phyloP scores from a whole-genome alignment of 306 rosid species.

The Vigna mungo region DNA sequence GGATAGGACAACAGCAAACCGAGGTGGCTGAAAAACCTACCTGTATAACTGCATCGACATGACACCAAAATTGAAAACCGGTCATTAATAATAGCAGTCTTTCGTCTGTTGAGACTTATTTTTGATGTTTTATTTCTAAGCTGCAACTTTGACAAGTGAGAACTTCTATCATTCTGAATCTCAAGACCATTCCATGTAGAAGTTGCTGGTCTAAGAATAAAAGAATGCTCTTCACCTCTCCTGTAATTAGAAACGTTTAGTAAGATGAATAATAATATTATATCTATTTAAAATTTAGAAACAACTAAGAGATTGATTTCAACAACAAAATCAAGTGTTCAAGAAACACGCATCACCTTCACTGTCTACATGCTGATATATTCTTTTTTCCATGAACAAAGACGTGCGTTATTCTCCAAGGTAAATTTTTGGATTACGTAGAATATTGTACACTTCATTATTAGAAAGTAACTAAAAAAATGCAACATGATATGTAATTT shows the following conservation, averaged over 20 bases:
- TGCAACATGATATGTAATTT: neutral
- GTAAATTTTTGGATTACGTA: neutral
- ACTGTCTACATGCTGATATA: neutral
- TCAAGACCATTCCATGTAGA: slow-evolving; percentile 66
- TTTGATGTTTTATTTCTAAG: slow-evolving; percentile 58
- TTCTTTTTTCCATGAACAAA: slow-evolving; percentile 22
- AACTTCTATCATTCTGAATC: slow-evolving; percentile 60
- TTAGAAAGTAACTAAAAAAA: slow-evolving; percentile 13
- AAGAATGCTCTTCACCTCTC: slow-evolving; percentile 96
- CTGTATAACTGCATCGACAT: slow-evolving; percentile 90
- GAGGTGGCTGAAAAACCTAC: slow-evolving; percentile 48
- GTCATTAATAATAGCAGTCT: slow-evolving; percentile 59
- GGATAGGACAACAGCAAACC: slow-evolving; percentile 34
- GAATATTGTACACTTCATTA: slow-evolving; percentile 7
- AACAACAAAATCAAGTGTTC: slow-evolving; percentile 9
- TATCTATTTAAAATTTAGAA: slow-evolving; percentile 31
- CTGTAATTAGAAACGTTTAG: slow-evolving; percentile 59
- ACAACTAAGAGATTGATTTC: slow-evolving; percentile 18
- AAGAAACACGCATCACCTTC: slow-evolving; percentile 18
- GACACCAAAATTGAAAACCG: slow-evolving; percentile 91
- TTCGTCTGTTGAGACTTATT: slow-evolving; percentile 56
- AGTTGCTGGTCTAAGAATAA: slow-evolving; percentile 82
- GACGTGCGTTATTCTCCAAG: slow-evolving; percentile 3
- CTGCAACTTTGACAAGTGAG: slow-evolving; percentile 54
- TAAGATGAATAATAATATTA: slow-evolving; percentile 41